Percentiles rank a stretch among this genome's conserved stretches.
Evolutionary conservation across 768 basidiomycete genomes (phyloP).

Genomic region (Boletus tomentosulus): DNA sequence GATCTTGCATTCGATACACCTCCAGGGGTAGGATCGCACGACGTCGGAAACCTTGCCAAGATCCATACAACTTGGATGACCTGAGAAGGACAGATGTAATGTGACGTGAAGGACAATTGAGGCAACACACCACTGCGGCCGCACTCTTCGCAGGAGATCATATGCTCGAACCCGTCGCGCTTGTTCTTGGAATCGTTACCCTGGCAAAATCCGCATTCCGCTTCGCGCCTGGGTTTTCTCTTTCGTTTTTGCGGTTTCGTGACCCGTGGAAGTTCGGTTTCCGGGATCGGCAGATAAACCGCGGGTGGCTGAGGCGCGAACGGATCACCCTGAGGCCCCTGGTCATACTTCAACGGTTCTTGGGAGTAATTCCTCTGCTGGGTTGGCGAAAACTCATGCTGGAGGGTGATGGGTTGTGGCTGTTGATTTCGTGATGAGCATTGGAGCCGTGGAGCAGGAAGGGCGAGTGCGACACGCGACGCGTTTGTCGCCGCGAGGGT

Average conservation of each 20-base stretch:
- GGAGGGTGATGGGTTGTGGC: conserved; percentile 26
- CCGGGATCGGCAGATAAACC: conserved; percentile 48
- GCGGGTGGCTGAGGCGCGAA: conserved; percentile 64
- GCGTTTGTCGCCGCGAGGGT: conserved; percentile 42
- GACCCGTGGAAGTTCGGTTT: conserved; percentile 38
- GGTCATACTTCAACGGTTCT: conserved; percentile 52
- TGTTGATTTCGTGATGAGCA: conserved; percentile 23
- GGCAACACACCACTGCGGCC: conserved; percentile 68
- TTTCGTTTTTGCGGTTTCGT: conserved; percentile 47
- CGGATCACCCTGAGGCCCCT: conserved; percentile 79
- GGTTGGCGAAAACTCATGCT: conserved; percentile 22
- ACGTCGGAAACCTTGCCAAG: conserved; percentile 53
- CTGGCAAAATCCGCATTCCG: conserved; percentile 75
- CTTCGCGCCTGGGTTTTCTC: conserved; percentile 48
- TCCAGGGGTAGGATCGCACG: conserved; percentile 77
- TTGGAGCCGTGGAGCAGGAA: neutral
- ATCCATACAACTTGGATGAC: conserved; percentile 85
- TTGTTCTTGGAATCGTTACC: conserved; percentile 62
- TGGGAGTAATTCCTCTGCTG: conserved; percentile 24
- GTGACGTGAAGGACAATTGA: neutral
- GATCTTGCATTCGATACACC: conserved; percentile 86
- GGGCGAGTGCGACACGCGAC: conserved; percentile 59
- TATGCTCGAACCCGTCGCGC: conserved; percentile 51
- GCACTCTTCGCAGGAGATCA: conserved; percentile 81
- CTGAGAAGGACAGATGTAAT: conserved; percentile 34